Percentiles rank a stretch among this genome's conserved stretches.
These are phyloP conservation scores for Fusarium protoensiforme DNA, from an alignment of 2,329 filamentous ascomycete genomes.

Conservation along the genomic window DNA sequence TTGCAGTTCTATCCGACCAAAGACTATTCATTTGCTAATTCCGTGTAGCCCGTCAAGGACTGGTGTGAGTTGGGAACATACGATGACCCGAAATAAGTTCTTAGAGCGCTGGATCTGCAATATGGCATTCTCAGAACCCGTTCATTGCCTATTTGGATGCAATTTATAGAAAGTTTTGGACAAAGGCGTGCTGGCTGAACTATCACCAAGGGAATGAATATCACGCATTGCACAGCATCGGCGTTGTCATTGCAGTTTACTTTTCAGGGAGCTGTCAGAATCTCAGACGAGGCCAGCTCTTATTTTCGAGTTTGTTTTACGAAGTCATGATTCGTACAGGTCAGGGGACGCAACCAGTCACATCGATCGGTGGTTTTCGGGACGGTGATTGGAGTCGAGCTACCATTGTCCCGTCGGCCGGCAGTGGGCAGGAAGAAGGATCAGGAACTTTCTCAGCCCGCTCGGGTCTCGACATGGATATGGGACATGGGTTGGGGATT, in stretches of 20 bases:
- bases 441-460: slow-evolving; percentile 19
- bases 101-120: background rate
- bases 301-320: slow-evolving; percentile 22
- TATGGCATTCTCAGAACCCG: background rate
- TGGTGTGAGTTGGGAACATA: slow-evolving; percentile 70
- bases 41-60: slow-evolving; percentile 67
- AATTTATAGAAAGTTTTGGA: slow-evolving; percentile 9
- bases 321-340: slow-evolving; percentile 27
- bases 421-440: background rate
- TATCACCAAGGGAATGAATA: slow-evolving; percentile 13
- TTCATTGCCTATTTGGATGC: background rate
- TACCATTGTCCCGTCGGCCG: background rate
- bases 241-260: slow-evolving; percentile 43
- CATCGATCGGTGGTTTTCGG: slow-evolving; percentile 1
- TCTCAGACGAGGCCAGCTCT: background rate
- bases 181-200: slow-evolving; percentile 17
- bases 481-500: slow-evolving; percentile 33
- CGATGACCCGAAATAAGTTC: slow-evolving; percentile 23
- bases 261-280: slow-evolving; percentile 6
- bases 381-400: background rate
- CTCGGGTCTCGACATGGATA: slow-evolving; percentile 16
- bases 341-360: background rate
- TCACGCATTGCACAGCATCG: slow-evolving; percentile 47
- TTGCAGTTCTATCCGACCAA: slow-evolving; percentile 41
- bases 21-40: slow-evolving; percentile 36